Evolutionary conservation across 805 yeast species (phyloP), one percentile per base, ranked within the genome.

Genomic region (Nakazawaea holstii): DNA sequence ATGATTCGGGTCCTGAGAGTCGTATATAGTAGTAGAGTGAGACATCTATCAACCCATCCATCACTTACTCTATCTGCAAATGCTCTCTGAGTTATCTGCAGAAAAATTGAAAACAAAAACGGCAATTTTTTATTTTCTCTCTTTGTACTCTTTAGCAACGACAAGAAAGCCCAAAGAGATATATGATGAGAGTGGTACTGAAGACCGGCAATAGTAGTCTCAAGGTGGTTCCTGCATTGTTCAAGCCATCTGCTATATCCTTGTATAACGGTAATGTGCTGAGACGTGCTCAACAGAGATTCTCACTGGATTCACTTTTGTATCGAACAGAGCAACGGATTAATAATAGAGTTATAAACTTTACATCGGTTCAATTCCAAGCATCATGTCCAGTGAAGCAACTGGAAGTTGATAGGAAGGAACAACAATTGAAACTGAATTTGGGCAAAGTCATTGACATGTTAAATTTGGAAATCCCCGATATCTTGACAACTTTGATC

Each of bases 361-460:
- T 20, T 20, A 15, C 40, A 13, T 15, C 29, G 27, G 24, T 39
- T 7, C 10, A 20, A 32, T 32, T 32, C 28, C 39, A 9, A 20
- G 27, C 13, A 33, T 46, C 9, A 29, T 39, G 15, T 32, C 45
- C 15, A 41, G 48, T 15, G 15, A 35, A 17, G 26, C 39, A n/a
- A 38, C 33, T 42, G 17, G 31, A 35, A 31, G 28, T 37, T 10
- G 43, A 42, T 42, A 48, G 17, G 36, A 27, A 47, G n/a, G 53
- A 53, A 28, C 68, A 72, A 54, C 42, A 54, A 29, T 51, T 64
- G 39, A 68, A 67, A 55, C 72, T 79, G 9, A 83, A 83, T 55
- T 59, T 83, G 27, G 87, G 87, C 7, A 51, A 70, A 4, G 74
- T 74, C 60, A 68, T 78, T 6, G 76, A 77, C 35, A 66, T 70